A percentile compares a stretch with the other conserved stretches of the same genome.
Evolutionary conservation across 2,329 filamentous ascomycete species (phyloP).

Genomic region (Ceratocystis ficicola): DNA sequence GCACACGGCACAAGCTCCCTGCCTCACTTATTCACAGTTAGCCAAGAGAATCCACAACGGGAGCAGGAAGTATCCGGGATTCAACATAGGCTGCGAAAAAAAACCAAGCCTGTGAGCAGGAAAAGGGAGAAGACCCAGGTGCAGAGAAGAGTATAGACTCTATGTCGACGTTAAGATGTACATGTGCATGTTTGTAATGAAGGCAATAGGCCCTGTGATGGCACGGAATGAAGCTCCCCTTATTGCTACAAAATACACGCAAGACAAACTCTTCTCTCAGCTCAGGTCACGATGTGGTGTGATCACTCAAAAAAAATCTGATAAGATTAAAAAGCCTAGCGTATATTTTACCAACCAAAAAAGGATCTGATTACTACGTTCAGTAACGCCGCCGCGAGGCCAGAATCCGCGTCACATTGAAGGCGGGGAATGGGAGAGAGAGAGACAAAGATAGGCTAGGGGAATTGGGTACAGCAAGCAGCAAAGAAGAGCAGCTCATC

Average conservation of each 20-base stretch:
- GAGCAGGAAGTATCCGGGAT: neutral
- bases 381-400: constrained; percentile 6
- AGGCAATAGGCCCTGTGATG: neutral
- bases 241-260: neutral
- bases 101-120: neutral
- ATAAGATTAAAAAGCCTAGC: constrained; percentile 11
- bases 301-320: constrained; percentile 2
- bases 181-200: neutral
- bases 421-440: neutral
- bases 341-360: constrained; percentile 1
- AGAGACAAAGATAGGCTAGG: neutral
- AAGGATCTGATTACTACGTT: constrained; percentile 8
- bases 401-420: neutral
- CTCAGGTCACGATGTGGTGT: constrained; percentile 3
- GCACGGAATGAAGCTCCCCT: neutral
- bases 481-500: neutral
- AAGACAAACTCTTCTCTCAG: neutral
- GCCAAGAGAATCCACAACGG: neutral
- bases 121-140: neutral
- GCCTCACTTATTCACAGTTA: neutral
- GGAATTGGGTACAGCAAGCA: neutral
- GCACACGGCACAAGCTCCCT: neutral
- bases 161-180: neutral
- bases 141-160: neutral
- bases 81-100: neutral